Percentiles rank a stretch among this genome's conserved stretches.
Conservation (phyloP, 2,329 filamentous ascomycete species). For the Helminthosporium solani region DNA sequence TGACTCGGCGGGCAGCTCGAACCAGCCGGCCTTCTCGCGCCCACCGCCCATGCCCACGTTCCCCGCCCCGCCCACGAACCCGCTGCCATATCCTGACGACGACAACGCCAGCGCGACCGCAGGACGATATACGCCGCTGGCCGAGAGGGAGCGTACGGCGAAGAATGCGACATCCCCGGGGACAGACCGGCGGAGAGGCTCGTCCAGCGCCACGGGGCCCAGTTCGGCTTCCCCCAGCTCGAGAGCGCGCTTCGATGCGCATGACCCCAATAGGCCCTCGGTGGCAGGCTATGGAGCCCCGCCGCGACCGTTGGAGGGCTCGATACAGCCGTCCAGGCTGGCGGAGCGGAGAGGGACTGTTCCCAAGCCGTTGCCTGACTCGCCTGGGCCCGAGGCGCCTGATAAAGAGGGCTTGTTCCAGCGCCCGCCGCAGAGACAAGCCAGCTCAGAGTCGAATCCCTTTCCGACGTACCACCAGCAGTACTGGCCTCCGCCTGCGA, state of each 20-base stretch:
- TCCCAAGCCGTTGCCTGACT: slow-evolving; percentile 80
- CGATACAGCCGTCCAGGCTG: slow-evolving; percentile 59
- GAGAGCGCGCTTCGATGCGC: slow-evolving; percentile 49
- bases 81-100: slow-evolving; percentile 51
- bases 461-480: slow-evolving; percentile 60
- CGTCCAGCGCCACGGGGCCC: slow-evolving; percentile 28
- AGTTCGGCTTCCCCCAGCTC: slow-evolving; percentile 32
- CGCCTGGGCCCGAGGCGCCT: slow-evolving; percentile 71
- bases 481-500: slow-evolving; percentile 57
- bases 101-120: slow-evolving; percentile 34
- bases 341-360: slow-evolving; percentile 81
- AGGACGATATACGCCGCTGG: slow-evolving; percentile 39
- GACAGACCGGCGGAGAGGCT: slow-evolving; percentile 32
- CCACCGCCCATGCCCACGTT: slow-evolving; percentile 61
- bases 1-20: slow-evolving; percentile 66
- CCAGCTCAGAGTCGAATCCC: slow-evolving; percentile 37
- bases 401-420: slow-evolving; percentile 82
- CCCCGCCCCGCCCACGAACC: slow-evolving; percentile 56
- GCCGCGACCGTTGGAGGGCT: slow-evolving; percentile 30
- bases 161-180: slow-evolving; percentile 39
- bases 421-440: slow-evolving; percentile 52
- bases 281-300: slow-evolving; percentile 47
- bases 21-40: slow-evolving; percentile 38
- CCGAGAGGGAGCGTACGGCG: slow-evolving; percentile 37
- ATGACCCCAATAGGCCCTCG: slow-evolving; percentile 52